Evolutionary conservation across 352 stramenopile species (phyloP).

Genomic region (Phytophthora tentaculata): DNA sequence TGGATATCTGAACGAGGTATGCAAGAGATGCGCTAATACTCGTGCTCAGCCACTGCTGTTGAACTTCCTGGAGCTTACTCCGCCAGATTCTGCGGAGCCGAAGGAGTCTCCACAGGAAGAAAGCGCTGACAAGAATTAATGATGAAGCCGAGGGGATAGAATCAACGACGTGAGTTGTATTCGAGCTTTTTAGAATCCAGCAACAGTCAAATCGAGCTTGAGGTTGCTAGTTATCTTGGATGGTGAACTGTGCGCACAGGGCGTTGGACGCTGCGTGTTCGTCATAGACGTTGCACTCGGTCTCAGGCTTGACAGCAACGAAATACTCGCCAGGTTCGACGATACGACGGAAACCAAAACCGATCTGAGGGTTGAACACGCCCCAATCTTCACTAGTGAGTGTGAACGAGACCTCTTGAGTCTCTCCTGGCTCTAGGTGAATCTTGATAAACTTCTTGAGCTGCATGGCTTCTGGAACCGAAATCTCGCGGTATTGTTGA

Average conservation of each 20-base stretch:
- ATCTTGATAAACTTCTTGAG: slow-evolving; percentile 87
- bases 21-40: slow-evolving; percentile 78
- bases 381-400: slow-evolving; percentile 63
- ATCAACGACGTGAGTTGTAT: slow-evolving; percentile 24
- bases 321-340: slow-evolving; percentile 71
- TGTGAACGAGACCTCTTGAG: slow-evolving; percentile 43
- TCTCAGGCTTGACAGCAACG: slow-evolving; percentile 70
- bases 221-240: slow-evolving; percentile 31
- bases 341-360: slow-evolving; percentile 54
- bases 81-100: slow-evolving; percentile 17
- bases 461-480: slow-evolving; percentile 78
- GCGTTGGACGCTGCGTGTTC: slow-evolving; percentile 30
- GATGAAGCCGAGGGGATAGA: slow-evolving; percentile 14
- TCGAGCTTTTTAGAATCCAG: slow-evolving; percentile 9
- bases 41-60: slow-evolving; percentile 65
- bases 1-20: slow-evolving; percentile 75
- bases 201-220: slow-evolving; percentile 14
- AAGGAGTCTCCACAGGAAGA: slow-evolving; percentile 18
- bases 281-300: slow-evolving; percentile 74
- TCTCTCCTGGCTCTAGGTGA: slow-evolving; percentile 50
- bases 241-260: slow-evolving; percentile 59
- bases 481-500: slow-evolving; percentile 61
- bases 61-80: slow-evolving; percentile 65
- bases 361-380: slow-evolving; percentile 65
- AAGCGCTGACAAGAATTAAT: slow-evolving; percentile 10